Conservation (phyloP, 306 rosid species). For the Vachellia collinsii region DNA sequence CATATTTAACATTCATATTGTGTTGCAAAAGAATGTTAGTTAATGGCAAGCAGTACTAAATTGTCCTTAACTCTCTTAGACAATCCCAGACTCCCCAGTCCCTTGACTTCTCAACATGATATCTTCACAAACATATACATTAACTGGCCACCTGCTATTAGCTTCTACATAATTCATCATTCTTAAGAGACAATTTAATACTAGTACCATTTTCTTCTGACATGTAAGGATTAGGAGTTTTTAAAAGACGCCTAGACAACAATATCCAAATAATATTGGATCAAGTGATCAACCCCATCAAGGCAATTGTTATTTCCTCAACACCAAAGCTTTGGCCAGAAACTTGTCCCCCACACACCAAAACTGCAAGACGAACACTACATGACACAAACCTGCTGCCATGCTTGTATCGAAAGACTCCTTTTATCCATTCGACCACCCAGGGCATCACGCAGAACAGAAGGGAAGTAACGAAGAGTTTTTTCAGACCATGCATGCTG, state of each 20-base stretch:
- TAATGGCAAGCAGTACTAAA: neutral
- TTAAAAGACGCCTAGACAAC: too few species aligned
- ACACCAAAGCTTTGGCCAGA: too few species aligned
- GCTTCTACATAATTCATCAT: neutral
- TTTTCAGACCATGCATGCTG: slow-evolving; percentile 94
- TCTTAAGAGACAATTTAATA: neutral
- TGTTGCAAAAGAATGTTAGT: slow-evolving; percentile 8
- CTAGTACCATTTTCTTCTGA: neutral
- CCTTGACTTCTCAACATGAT: neutral
- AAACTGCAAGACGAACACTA: too few species aligned
- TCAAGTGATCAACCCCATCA: too few species aligned
- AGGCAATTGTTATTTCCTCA: too few species aligned
- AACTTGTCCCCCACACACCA: too few species aligned
- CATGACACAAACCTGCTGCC: slow-evolving; percentile 79
- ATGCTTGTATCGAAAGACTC: slow-evolving; percentile 77
- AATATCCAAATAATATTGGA: too few species aligned
- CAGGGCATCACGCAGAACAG: slow-evolving; percentile 82
- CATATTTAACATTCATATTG: neutral
- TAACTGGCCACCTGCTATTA: neutral
- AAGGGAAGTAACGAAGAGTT: slow-evolving; percentile 82
- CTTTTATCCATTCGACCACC: slow-evolving; percentile 74
- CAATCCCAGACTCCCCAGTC: neutral
- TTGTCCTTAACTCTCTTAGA: neutral
- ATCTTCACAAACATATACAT: neutral
- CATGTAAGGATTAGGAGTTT: too few species aligned